Conservation (phyloP, 257 asterid species). For the Henckelia pumila region DNA sequence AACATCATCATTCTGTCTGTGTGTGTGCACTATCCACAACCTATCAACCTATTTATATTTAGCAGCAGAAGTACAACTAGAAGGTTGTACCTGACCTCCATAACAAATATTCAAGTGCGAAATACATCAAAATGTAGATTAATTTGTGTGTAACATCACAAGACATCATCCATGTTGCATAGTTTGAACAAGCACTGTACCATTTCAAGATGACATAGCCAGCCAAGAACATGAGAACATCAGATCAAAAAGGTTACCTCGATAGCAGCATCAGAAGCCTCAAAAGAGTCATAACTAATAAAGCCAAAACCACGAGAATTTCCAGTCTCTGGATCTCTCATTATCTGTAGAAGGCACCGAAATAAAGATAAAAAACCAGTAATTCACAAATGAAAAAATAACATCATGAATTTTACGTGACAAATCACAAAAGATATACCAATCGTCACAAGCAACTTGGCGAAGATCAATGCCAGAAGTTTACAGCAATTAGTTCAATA, state of each 20-base stretch:
- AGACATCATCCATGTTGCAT: not conserved
- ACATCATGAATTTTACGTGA: not conserved
- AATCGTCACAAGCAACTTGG: not conserved
- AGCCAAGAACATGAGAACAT: conserved; percentile 17
- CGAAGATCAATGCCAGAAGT: not conserved
- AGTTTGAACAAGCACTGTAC: not conserved
- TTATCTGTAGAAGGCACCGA: conserved; percentile 50
- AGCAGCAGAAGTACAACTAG: too few species aligned
- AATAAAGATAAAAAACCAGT: not conserved
- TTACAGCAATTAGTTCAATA: not conserved
- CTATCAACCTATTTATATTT: too few species aligned
- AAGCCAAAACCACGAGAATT: conserved; percentile 97
- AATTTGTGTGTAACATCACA: not conserved
- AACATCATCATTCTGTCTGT: not conserved
- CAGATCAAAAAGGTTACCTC: conserved; percentile 46
- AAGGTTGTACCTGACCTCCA: not conserved
- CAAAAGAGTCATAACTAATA: conserved; percentile 95
- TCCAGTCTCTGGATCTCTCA: conserved; percentile 98
- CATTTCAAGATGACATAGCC: conserved; percentile 12
- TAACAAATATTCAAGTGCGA: conserved; percentile 9
- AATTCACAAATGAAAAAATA: too few species aligned
- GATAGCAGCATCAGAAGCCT: conserved; percentile 97
- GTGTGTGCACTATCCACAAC: not conserved
- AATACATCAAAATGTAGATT: not conserved
- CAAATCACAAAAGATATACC: too few species aligned